Evolutionary conservation across 495 filamentous ascomycete genomes (phyloP), one percentile per base, ranked within the genome.

Genomic region (Penicillium antarcticum): DNA sequence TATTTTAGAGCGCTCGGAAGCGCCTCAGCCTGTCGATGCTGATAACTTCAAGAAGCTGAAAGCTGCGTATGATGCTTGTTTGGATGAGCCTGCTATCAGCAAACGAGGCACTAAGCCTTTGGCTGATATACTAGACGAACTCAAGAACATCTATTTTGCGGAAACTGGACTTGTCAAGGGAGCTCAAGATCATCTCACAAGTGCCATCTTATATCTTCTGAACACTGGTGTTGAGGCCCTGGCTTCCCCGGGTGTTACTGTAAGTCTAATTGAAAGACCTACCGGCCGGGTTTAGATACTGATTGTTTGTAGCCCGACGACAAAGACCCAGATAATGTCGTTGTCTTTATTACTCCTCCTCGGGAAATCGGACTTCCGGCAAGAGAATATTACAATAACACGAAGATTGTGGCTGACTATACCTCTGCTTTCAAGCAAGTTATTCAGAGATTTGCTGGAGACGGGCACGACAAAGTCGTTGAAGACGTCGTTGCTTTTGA

Each of bases 31-130:
- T 4, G 62, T 66, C 13, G 85, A 89, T 55, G 67, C 79, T 38
- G 66, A 80, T 7, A 89, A 87, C 49, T 89, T 88, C 60, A 59
- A 81, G 40, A 87, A 86, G 69, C 56, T 89, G 48, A 80, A 84
- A 53, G 62, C 71, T 40, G 78, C 75, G 21, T 89, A 88, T 44
- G 64, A 79, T 56, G 79, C 86, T 42, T 91, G 86, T 65, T 72
- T 87, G 64, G 75, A 88, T 61, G 79, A 82, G 57, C 57, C 69
- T 4, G 62, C 66, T 13, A 73, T 87, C 46, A 73, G 74, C 45
- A 62, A 80, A 44, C 60, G 70, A 14, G 86, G 85, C 19, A 68
- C 75, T 37, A 57, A 66, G 47, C 86, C 86, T 2, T 58, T 84
- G 40, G 58, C 71, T 23, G 57, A 76, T 14, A 57, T 84, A 16